Evolutionary conservation across 805 yeast genomes (phyloP), one percentile per base, ranked within the genome.

Genomic region (Lipomyces mesembrius): DNA sequence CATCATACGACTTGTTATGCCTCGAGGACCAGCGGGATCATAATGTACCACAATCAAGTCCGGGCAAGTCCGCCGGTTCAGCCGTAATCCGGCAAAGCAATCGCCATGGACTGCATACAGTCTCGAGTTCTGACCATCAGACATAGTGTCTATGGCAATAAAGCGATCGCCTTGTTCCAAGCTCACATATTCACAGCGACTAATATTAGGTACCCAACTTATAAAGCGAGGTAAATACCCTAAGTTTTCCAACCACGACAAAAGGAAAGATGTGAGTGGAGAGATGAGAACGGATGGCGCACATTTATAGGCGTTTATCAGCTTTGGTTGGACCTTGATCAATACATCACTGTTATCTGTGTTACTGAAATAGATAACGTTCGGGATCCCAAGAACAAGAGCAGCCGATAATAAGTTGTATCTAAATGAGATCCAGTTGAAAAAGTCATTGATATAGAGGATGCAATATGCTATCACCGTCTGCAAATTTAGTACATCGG

Each of bases 351-450:
- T 39, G 54, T 58, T 52, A 14, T 22, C 32, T 8, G 37, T n/a
- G 20, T 39, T 39, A 34, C 46, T 32, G 17, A 58, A n/a, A 39
- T 14, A 58, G 25, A 58, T 14, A 51, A 58, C 60, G 22, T 58
- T 34, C 39, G 60, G 60, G 17, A 52, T 34, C 25, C 59, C 59
- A 43, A 58, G n/a, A n/a, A 43, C 9, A n/a, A 46, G 55, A 35
- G 37, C 3, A 8, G 35, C 22, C 54, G 46, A 27, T 7, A 27
- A 11, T 25, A 17, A 17, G 5, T 29, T 22, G 29, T 39, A 25
- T 37, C 29, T 34, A 14, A 11, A 34, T 3, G 43, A 56, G 32
- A 20, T 22, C 46, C 29, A 34, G 59, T 34, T 34, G 25, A 56
- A 20, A 20, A 34, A n/a, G 3, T 14, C 8, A 37, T 34, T 20